phyloP scores from a whole-genome alignment of 805 yeast species.

The Starmerella apis region DNA sequence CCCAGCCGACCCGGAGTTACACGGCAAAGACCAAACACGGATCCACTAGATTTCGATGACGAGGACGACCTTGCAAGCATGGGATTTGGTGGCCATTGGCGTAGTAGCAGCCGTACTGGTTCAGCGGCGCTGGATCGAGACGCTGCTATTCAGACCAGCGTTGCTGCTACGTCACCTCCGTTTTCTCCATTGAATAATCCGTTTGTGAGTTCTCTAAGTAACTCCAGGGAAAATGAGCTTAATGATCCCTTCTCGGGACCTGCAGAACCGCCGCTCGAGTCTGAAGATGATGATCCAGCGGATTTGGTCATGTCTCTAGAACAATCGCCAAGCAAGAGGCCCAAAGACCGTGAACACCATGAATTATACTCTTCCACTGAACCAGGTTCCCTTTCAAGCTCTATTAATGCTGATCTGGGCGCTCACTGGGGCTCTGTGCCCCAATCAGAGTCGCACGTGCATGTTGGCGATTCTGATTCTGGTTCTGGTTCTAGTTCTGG shows the following conservation, averaged over 20 bases:
- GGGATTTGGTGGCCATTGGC: constrained; percentile 2
- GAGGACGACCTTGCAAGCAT: constrained; percentile 5
- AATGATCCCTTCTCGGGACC: constrained; percentile 2
- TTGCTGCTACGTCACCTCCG: neutral
- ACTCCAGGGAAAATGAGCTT: neutral
- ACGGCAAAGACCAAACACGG: neutral
- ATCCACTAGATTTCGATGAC: neutral
- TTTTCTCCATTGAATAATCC: neutral
- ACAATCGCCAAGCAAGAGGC: too few species aligned
- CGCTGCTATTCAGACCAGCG: neutral
- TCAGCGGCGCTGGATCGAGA: neutral
- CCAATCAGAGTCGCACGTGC: neutral
- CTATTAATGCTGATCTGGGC: too few species aligned
- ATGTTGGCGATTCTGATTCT: neutral
- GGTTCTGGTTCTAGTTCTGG: neutral
- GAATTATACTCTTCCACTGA: too few species aligned
- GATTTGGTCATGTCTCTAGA: neutral
- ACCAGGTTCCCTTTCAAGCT: too few species aligned
- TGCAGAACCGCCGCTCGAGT: neutral
- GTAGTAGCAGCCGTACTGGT: neutral
- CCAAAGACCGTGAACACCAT: too few species aligned
- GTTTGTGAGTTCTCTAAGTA: neutral
- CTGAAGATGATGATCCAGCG: neutral
- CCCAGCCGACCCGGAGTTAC: neutral
- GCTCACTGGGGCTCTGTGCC: too few species aligned